Evolutionary conservation across 2,329 filamentous ascomycete genomes (phyloP), one percentile per base, ranked within the genome.

Genomic region (Cercospora sp.): DNA sequence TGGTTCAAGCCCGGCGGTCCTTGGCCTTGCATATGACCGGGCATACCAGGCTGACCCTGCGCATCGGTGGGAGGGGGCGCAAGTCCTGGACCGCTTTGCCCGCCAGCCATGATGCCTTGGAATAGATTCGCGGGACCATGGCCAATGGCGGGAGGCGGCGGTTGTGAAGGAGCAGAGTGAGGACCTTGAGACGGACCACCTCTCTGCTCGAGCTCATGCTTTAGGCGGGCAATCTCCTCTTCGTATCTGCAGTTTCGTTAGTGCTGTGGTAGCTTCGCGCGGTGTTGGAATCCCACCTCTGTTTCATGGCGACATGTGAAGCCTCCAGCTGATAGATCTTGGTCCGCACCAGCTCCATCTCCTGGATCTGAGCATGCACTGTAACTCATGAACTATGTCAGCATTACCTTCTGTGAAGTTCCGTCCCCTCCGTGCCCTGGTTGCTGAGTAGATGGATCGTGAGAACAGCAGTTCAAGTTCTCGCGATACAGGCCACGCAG

Each of bases 301-400:
- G 87, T 84, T 98, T 98, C 77, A 97, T 89, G 63, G 87, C 88
- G 75, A 94, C 86, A 77, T 98, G 95, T 60, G 90, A 88, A 79
- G 96, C 93, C 80, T 99, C 95, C 80, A 99, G 89, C 75, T 92
- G 88, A 77, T 93, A 97, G 68, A 99, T 92, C 81, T 97, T 97
- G 78, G 94, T 91, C 71, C 94, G 87, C 60, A 99, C 93, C 77
- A 97, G 87, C 79, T 97, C 92, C 87, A 98, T 95, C 82, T 99
- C 95, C 77, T 94, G 90, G 72, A 97, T 90, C 80, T 99, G 95
- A 60, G 89, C 88, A 67, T 92, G 89, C 78, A 98, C 95, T 97
- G 80, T 73, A 64, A 75, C 64, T 65, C 64, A 59, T 67, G 53
- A 67, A 48, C 48, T 31, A 45, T 58, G 68, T 71, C 65, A 71